Base-by-base conservation (phyloP, 345 rosid species). In the Microcos paniculata region DNA sequence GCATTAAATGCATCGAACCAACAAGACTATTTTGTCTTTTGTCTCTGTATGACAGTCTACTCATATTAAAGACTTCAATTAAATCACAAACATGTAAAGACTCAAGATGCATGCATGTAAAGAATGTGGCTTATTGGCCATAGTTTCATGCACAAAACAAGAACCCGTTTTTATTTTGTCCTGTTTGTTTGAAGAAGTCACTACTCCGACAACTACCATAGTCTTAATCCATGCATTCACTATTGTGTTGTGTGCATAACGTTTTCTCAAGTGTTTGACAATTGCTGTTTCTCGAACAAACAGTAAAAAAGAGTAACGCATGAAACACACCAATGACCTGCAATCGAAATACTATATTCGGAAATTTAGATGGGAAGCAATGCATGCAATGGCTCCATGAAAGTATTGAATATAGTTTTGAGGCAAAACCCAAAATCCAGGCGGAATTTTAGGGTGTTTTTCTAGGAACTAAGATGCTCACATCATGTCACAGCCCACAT, bases 141-240 rank as follows among this genome's bases (percentile, higher is more conserved):
- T 19, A 51, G 73, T 51, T 70, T 70, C 19, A 70, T 19, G 45
- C 45, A 70, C 31, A 31, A 69, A 70, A 31, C 73, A 70, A 49
- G 43, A 69, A 23, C 28, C 61, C 15, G 8, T 55, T 0, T 52
- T 6, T 7, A 19, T 52, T 2, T 7, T n/a, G 45, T 35, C 6
- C 38, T 2, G 45, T 35, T 35, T 35, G 40, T 35, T 35, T 42
- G 45, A 9, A 9, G 57, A n/a, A 52, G 18, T 1, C 24, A 57
- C 14, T 15, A 57, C 14, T 15, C 26, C 14, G 19, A 70, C 21
- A 33, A 67, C 7, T 31, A 55, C 1, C 26, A 7, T 30, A 19
- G 58, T 70, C 46, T 13, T 12, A 6, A 0, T 6, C 12, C 46
- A 31, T 70, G 61, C 73, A 12, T 52, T 70, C 45, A 70, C 51